Conservation (phyloP, 352 stramenopile genomes). For the Globisporangium heterothallicum region DNA sequence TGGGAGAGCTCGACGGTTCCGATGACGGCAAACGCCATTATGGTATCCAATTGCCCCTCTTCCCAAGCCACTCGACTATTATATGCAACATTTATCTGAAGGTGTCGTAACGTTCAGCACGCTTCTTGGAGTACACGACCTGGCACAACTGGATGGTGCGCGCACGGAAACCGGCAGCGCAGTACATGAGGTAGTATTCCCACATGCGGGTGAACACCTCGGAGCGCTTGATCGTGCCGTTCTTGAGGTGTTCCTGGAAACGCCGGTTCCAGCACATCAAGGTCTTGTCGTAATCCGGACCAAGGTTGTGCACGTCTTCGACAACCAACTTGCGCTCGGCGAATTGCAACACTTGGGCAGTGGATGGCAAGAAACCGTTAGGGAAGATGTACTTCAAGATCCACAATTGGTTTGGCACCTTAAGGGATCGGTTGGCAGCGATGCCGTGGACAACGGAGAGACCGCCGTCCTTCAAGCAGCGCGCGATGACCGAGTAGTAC, state of each 20-base stretch:
- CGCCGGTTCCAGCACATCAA: conserved; percentile 85
- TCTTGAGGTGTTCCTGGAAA: conserved; percentile 79
- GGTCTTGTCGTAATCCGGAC: conserved; percentile 88
- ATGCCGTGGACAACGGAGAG: conserved; percentile 81
- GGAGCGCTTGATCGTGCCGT: conserved; percentile 66
- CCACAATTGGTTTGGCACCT: conserved; percentile 80
- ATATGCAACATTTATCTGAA: conserved; percentile 41
- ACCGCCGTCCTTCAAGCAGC: conserved; percentile 77
- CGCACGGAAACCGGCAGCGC: conserved; percentile 84
- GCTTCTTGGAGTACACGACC: conserved; percentile 86
- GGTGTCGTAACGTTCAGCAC: conserved; percentile 69
- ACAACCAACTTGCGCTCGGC: conserved; percentile 76
- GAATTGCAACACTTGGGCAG: conserved; percentile 69
- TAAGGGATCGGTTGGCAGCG: conserved; percentile 76
- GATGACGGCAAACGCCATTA: too few relatives aligned
- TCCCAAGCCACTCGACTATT: conserved; percentile 2
- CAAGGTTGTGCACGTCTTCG: conserved; percentile 84
- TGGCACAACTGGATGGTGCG: conserved; percentile 82
- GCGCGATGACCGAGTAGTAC: conserved; percentile 80
- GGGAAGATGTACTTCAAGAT: conserved; percentile 92
- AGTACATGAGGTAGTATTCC: conserved; percentile 90
- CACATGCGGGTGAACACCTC: conserved; percentile 87
- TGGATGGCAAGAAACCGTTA: conserved; percentile 80
- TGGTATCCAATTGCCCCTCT: too few relatives aligned
- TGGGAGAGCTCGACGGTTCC: not conserved